Evolutionary conservation across 345 rosid genomes (phyloP), one percentile per base, ranked within the genome.

Genomic region (Gossypium arboreum): DNA sequence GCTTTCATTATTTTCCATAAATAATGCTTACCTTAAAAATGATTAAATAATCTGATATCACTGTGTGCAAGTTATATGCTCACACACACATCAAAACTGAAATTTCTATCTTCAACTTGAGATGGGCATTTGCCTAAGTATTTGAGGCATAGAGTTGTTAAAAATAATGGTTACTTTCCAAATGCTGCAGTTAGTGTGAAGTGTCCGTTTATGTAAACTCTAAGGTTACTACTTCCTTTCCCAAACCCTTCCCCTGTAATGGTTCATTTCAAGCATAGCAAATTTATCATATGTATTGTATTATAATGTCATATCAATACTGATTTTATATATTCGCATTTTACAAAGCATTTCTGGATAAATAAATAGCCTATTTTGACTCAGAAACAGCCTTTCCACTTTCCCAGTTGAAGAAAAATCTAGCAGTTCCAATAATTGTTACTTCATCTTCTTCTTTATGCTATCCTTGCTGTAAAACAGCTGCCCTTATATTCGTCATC

Each of bases 141-240:
- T 47, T 68, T 47, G 54, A 47, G 41, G 43, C 11, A 22, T 15
- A 45, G 20, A 68, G 57, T 24, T 68, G 41, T 68, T 68, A 24
- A 22, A 47, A 68, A 50, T 48, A 47, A 48, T 47, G 43, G 18
- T 68, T 68, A 24, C 44, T 68, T 50, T n/a, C 72, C 58, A 8
- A 68, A 9, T 50, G 15, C 44, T 25, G 44, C 2, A 24, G 72
- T 8, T 67, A 12, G 54, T 7, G 39, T 25, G 8, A 24, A 25
- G 20, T 50, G 9, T 16, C 13, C 43, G 25, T 50, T 1, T 17
- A 25, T 16, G 5, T 68, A 88, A 60, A 66, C 80, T 71, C 88
- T 94, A 82, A 94, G 98, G 98, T 88, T 68, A 60, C 60, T 51
- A 15, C 43, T 16, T 68, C 24, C 41, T 34, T 17, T 27, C 47